These are phyloP conservation scores for Leishmania gerbilli DNA, from an alignment of 208 protist species.

Conservation along the genomic window DNA sequence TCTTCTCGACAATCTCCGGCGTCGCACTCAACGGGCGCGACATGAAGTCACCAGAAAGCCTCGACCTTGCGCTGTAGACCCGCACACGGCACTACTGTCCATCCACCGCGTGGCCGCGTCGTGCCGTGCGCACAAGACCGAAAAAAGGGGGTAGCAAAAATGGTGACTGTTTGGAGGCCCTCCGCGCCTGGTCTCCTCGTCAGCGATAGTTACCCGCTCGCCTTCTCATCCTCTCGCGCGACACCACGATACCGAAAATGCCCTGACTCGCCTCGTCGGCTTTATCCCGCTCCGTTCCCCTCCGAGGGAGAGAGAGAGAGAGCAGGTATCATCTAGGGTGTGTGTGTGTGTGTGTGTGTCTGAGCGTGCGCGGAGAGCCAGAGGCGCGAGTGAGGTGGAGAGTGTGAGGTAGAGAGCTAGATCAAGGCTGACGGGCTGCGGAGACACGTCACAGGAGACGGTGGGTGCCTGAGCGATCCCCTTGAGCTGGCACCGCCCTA, in stretches of 20 bases:
- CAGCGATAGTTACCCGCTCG: not conserved
- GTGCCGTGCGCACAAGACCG: too few relatives aligned
- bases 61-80: not conserved
- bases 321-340: not conserved
- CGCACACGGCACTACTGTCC: too few relatives aligned
- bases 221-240: not conserved
- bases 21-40: not conserved
- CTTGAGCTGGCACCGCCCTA: not conserved
- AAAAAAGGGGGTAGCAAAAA: not conserved
- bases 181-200: not conserved
- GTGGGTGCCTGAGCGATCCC: too few relatives aligned
- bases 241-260: not conserved
- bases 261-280: not conserved
- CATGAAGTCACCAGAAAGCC: not conserved
- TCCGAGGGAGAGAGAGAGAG: not conserved
- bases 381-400: not conserved
- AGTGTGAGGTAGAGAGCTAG: not conserved
- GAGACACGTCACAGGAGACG: not conserved
- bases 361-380: not conserved
- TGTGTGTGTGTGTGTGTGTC: not conserved
- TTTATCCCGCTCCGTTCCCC: not conserved
- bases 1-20: not conserved
- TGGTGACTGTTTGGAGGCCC: not conserved
- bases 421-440: not conserved
- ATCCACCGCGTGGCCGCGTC: too few relatives aligned